Conservation (phyloP, 129 eudicot genomes). For the Tanacetum coccineum region DNA sequence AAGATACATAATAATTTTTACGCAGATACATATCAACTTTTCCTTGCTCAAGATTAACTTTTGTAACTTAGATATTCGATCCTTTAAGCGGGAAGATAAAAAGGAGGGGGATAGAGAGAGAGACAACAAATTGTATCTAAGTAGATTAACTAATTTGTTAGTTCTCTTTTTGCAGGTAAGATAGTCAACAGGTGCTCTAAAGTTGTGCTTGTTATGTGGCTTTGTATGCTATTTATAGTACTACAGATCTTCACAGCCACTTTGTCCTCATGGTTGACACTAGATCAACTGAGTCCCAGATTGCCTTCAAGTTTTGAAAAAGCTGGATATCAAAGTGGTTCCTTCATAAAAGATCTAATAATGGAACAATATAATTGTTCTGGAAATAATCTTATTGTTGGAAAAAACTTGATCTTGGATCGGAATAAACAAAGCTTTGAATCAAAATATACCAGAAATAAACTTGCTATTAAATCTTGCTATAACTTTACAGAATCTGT, state of each 20-base stretch:
- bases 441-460: too few species aligned
- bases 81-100: too few species aligned
- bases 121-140: not conserved
- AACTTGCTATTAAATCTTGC: too few species aligned
- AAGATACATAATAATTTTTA: not conserved
- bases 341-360: slow-evolving; percentile 20
- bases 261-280: slow-evolving; percentile 30
- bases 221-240: slow-evolving; percentile 27
- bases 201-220: slow-evolving; percentile 29
- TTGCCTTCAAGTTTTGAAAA: slow-evolving; percentile 15
- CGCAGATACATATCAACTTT: too few species aligned
- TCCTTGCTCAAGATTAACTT: too few species aligned
- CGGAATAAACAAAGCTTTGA: too few species aligned
- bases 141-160: not conserved
- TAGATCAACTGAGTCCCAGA: slow-evolving; percentile 25
- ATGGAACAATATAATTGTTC: not conserved
- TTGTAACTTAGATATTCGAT: too few species aligned
- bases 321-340: slow-evolving; percentile 19
- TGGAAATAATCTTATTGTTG: not conserved
- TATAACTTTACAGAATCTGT: too few species aligned
- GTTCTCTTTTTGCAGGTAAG: slow-evolving; percentile 14
- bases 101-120: too few species aligned
- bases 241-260: slow-evolving; percentile 25
- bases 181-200: slow-evolving; percentile 29
- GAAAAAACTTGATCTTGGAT: too few species aligned